Conservation (phyloP, 1,284 basidiomycete genomes). For the Cystobasidiaceae sp. region DNA sequence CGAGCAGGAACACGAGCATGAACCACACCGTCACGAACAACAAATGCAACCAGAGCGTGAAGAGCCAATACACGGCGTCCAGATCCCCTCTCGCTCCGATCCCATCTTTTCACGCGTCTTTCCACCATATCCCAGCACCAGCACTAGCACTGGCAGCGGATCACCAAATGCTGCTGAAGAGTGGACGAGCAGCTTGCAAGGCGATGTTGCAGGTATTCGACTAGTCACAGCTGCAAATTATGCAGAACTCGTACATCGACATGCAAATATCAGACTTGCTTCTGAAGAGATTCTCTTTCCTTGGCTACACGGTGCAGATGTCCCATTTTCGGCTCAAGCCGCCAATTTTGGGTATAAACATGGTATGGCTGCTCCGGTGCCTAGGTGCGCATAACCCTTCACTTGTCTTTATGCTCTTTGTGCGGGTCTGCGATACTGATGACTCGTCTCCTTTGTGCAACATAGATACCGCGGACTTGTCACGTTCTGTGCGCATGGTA, state of each 20-base stretch:
- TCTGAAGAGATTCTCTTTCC: constrained; percentile 73
- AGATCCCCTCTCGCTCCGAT: no score
- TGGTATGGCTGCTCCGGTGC: constrained; percentile 39
- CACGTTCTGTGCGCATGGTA: constrained; percentile 16
- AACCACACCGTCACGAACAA: no score
- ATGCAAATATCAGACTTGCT: constrained; percentile 39
- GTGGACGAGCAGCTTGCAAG: no score
- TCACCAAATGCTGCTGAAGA: no score
- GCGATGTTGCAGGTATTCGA: no score
- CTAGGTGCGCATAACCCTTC: constrained; percentile 34
- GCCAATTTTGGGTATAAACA: constrained; percentile 60
- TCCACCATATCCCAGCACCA: no score
- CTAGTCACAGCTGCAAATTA: constrained; percentile 6
- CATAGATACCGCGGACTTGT: constrained; percentile 18
- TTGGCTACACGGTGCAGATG: constrained; percentile 75
- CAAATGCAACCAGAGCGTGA: no score
- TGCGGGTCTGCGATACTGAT: neutral
- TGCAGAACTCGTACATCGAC: constrained; percentile 2
- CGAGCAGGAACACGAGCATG: no score
- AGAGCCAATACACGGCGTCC: no score
- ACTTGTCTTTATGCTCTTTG: neutral
- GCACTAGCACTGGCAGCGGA: no score
- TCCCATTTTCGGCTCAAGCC: constrained; percentile 67
- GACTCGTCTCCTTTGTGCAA: neutral
- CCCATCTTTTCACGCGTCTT: no score